Conservation (phyloP, 202 grass and related monocot genomes). For the Saccharum hybrid region DNA sequence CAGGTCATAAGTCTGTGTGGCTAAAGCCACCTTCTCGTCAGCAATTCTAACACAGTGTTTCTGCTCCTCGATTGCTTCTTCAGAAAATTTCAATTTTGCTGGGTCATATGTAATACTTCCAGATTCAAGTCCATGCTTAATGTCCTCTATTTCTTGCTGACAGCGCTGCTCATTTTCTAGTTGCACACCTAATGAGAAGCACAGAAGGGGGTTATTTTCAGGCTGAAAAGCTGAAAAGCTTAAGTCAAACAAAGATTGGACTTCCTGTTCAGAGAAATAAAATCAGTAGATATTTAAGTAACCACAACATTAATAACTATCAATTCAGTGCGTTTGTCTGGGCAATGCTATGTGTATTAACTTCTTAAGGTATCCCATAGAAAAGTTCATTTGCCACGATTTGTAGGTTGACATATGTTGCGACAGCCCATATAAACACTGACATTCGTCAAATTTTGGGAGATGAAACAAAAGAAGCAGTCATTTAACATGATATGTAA, state of each 20-base stretch:
- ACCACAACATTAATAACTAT: slow-evolving; percentile 34
- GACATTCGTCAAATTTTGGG: background rate
- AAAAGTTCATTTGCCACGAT: background rate
- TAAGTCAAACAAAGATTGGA: slow-evolving; percentile 27
- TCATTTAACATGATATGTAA: background rate
- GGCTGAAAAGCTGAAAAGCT: slow-evolving; percentile 16
- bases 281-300: slow-evolving; percentile 35
- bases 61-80: slow-evolving; percentile 87
- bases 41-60: slow-evolving; percentile 96
- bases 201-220: slow-evolving; percentile 38
- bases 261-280: slow-evolving; percentile 20
- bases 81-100: slow-evolving; percentile 84
- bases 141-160: slow-evolving; percentile 93
- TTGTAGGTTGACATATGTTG: slow-evolving; percentile 7
- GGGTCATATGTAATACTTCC: slow-evolving; percentile 76
- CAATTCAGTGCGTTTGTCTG: too few relatives aligned
- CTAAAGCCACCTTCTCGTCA: slow-evolving; percentile 99
- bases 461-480: slow-evolving; percentile 27
- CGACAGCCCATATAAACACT: slow-evolving; percentile 3
- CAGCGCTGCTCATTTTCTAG: slow-evolving; percentile 92
- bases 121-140: slow-evolving; percentile 78
- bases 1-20: slow-evolving; percentile 95
- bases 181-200: slow-evolving; percentile 67
- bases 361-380: background rate
- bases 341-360: slow-evolving; percentile 17